Evolutionary conservation across 2,329 filamentous ascomycete species (phyloP).

Genomic region (Pseudogymnoascus sp.): DNA sequence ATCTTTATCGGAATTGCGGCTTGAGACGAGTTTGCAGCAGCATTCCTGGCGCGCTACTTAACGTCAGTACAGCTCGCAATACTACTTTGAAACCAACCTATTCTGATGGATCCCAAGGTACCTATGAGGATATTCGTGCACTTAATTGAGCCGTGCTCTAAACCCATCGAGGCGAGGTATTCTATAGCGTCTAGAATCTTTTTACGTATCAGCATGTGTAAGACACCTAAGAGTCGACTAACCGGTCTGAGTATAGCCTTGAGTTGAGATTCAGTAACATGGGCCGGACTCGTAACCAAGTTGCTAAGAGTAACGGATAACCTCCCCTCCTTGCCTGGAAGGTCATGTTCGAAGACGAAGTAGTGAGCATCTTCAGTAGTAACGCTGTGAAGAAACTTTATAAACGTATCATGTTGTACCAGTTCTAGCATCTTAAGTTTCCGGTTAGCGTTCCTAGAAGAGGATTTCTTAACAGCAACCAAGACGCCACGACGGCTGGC

Average conservation of each 20-base stretch:
- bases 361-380: too few species aligned
- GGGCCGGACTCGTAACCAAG: too few species aligned
- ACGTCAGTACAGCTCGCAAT: background rate
- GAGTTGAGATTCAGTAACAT: constrained; percentile 6
- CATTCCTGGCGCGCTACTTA: constrained; percentile 12
- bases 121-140: constrained; percentile 14
- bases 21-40: background rate
- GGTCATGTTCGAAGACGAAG: too few species aligned
- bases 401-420: too few species aligned
- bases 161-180: constrained; percentile 10
- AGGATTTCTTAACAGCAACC: too few species aligned
- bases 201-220: background rate
- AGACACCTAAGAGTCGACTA: background rate
- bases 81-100: constrained; percentile 7
- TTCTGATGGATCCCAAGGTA: constrained; percentile 12
- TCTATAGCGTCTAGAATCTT: constrained; percentile 12
- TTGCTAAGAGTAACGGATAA: too few species aligned
- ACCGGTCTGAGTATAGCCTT: constrained; percentile 11
- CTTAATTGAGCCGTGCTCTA: constrained; percentile 11
- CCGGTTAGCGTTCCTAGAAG: too few species aligned
- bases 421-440: too few species aligned
- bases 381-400: too few species aligned
- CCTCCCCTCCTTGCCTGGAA: too few species aligned
- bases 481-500: too few species aligned
- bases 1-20: constrained; percentile 1